Evolutionary conservation across 352 stramenopile species (phyloP), one percentile per base, ranked within the genome.

Genomic region (Globisporangium cystogenes): DNA sequence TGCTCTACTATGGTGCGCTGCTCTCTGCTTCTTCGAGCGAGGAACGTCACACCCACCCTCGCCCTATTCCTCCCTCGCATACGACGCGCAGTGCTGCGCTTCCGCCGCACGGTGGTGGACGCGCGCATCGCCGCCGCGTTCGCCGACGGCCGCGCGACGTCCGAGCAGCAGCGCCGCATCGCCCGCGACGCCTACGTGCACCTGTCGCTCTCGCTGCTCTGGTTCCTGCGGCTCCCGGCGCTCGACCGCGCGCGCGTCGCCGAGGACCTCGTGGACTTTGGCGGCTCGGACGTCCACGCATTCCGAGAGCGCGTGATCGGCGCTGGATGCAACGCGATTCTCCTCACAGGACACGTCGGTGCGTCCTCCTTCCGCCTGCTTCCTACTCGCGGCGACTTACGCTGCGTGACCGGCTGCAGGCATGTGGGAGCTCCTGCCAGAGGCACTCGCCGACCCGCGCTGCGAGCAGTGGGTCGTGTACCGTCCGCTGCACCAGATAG

Each of bases 381-480:
- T 18, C 33, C 14, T 39, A 2, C 14, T 11, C 10, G 10, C 1
- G 12, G 33, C 33, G 33, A n/a, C 33, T 11, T 11, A 39, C 23
- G 45, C 12, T 35, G 4, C 14, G 2, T 40, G 15, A 15, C 18
- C 39, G 31, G 14, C 7, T 51, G 26, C 53, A 53, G 75, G 75
- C 18, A 65, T 82, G 53, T 86, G 75, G 75, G 75, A 86, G 53
- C 47, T 82, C 20, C 57, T 86, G n/a, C 72, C 75, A 15, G 33
- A 60, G 3, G 58, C 62, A 35, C 62, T 86, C 4, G 42, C 64
- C 1, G 45, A 76, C 16, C 64, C 70, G 1, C 43, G 51, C 7
- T 55, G 62, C 24, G 65, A 67, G 35, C 75, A 86, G 56, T 86
- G 65, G 72, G 67, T 86, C 51, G 75, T 86, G 51, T 82, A 84